Base-by-base conservation (phyloP, 2,329 filamentous ascomycete genomes). In the Chalara sp. region DNA sequence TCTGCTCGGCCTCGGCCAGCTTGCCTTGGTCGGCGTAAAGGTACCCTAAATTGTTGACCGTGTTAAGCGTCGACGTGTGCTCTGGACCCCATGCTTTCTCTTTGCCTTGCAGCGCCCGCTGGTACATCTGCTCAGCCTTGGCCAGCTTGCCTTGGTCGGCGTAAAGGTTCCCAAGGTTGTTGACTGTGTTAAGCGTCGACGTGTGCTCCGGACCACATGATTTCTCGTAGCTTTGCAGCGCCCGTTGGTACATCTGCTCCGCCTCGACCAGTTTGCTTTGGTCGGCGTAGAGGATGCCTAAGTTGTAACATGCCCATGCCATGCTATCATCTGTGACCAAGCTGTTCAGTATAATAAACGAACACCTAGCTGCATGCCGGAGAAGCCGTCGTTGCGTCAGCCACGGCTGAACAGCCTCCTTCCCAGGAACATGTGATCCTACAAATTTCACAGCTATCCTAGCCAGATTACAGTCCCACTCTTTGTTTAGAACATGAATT, bases 81-180 rank as follows among this genome's bases (percentile, higher is more conserved):
- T 21, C 21, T 21, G 21, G 21, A 21, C 21, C 21, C 21, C 21
- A 21, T 21, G 21, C 21, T 3, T 21, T 21, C 21, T 21, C 21
- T 3, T 21, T 21, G 21, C 21, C 3, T 2, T 21, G 21, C 21
- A 39, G 35, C 35, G 35, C 35, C 35, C 13, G 10, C 35, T 39
- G 10, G 35, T 39, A 39, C 35, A 10, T 54, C 39, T 49, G 39
- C 52, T 63, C 56, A 4, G 61, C 59, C 37, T 63, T 57, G 6
- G 39, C 49, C 5, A 61, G 49, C 48, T 56, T 57, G 35, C 55
- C 58, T 48, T 63, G 58, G 11, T 49, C 28, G 1, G 0, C 1
- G 40, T 61, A 65, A 32, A 65, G 47, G 11, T 1, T 12, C 6
- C 55, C 63, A 31, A 66, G 45, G n/a, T 51, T 54, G 30, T 52